These are phyloP conservation scores for Umbellularia californica DNA, from an alignment of 164 flowering plant species.

Conservation along the genomic window DNA sequence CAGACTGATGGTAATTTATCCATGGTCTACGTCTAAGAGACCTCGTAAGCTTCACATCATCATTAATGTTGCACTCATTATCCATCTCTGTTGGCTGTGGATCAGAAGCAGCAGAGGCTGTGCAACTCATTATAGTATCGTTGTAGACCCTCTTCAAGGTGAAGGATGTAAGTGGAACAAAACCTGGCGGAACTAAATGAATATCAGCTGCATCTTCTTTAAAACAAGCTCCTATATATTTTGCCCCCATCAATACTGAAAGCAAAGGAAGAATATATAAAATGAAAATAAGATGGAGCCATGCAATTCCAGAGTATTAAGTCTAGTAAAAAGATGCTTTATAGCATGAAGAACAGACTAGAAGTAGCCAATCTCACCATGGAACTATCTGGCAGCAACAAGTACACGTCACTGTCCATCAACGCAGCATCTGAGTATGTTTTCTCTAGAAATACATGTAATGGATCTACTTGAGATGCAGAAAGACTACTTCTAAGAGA, in stretches of 20 bases:
- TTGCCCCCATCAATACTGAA: constrained; percentile 6
- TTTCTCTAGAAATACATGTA: not conserved
- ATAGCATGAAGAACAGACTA: not conserved
- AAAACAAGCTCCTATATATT: constrained; percentile 1
- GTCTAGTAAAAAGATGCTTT: not conserved
- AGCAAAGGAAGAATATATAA: not conserved
- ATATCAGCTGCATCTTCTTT: constrained; percentile 8
- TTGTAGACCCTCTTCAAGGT: constrained; percentile 38
- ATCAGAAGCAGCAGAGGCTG: constrained; percentile 18
- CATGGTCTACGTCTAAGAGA: constrained; percentile 45
- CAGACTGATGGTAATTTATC: constrained; percentile 49
- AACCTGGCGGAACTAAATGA: constrained; percentile 51
- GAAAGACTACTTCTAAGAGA: not conserved
- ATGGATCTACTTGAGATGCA: not conserved
- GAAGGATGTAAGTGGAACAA: constrained; percentile 53
- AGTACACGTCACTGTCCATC: constrained; percentile 6
- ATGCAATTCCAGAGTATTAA: not conserved
- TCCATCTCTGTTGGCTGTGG: constrained; percentile 18
- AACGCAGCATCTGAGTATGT: not conserved
- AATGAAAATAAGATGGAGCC: constrained; percentile 1
- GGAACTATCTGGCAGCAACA: not conserved
- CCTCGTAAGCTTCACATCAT: constrained; percentile 26
- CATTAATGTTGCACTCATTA: constrained; percentile 14
- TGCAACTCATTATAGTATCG: constrained; percentile 14
- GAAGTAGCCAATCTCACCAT: not conserved